A percentile compares a stretch with the other conserved stretches of the same genome.
These are phyloP conservation scores for Zygoascus biomembranicola DNA, from an alignment of 805 yeast species.

Conservation along the genomic window DNA sequence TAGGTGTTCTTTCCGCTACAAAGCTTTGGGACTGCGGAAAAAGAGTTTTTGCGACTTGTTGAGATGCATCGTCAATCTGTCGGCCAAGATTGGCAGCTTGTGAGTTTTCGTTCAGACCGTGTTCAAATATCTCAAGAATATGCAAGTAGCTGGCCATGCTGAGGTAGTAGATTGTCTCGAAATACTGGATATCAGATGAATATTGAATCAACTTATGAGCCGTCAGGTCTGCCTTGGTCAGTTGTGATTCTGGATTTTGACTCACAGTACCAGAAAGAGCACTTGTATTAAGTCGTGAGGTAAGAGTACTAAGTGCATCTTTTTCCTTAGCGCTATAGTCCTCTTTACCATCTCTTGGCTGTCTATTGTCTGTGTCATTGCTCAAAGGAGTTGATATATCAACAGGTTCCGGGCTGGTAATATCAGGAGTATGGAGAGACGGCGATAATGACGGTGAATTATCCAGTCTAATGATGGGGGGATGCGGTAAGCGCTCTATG, in stretches of 20 bases:
- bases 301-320: background rate
- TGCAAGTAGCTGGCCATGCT: conserved; percentile 7
- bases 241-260: background rate
- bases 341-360: background rate
- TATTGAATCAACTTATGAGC: conserved; percentile 2
- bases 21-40: conserved; percentile 10
- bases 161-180: conserved; percentile 12
- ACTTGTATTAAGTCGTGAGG: background rate
- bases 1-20: conserved; percentile 8
- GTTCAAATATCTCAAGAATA: conserved; percentile 3
- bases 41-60: conserved; percentile 2
- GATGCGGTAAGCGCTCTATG: background rate
- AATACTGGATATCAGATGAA: conserved; percentile 11
- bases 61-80: conserved; percentile 9
- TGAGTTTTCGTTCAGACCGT: conserved; percentile 6
- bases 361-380: background rate
- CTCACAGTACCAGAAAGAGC: background rate
- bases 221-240: background rate
- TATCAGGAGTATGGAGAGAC: background rate
- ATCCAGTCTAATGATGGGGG: background rate
- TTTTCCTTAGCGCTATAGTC: background rate
- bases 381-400: background rate
- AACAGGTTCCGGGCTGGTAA: background rate
- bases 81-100: conserved; percentile 6
- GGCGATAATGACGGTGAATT: background rate